phyloP scores from a whole-genome alignment of 2,329 filamentous ascomycete species.

The Pseudomassariella vexata region DNA sequence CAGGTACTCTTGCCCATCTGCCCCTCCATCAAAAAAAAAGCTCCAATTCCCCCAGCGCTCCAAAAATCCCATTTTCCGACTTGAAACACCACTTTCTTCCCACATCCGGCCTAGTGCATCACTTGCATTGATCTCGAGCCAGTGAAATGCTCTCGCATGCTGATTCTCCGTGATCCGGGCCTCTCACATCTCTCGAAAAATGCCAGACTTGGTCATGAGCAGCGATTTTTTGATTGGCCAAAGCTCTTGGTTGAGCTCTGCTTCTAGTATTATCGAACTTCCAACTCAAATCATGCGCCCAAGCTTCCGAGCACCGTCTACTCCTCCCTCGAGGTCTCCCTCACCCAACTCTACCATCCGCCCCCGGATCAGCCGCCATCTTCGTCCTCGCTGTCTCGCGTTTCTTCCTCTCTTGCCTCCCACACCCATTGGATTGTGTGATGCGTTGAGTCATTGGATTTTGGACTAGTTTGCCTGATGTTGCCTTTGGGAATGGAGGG shows the following conservation, averaged over 20 bases:
- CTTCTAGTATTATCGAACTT: constrained; percentile 11
- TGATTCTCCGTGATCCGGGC: no score
- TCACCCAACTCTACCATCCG: constrained; percentile 8
- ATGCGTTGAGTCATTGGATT: constrained; percentile 21
- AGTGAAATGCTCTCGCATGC: no score
- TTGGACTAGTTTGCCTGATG: no score
- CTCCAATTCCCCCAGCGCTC: no score
- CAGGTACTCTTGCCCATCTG: no score
- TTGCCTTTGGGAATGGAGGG: background rate
- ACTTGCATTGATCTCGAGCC: no score
- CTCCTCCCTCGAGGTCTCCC: constrained; percentile 4
- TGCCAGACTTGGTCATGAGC: no score
- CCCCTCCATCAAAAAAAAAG: no score
- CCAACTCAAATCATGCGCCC: constrained; percentile 16
- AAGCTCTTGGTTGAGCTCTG: constrained; percentile 12
- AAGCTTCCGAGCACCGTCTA: constrained; percentile 12
- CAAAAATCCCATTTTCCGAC: no score
- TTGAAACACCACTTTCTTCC: no score
- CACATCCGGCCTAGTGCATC: no score
- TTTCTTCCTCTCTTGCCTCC: constrained; percentile 15
- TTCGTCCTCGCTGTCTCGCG: constrained; percentile 20
- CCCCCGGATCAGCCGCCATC: constrained; percentile 8
- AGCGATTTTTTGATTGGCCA: constrained; percentile 39
- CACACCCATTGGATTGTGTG: constrained; percentile 17
- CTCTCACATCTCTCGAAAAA: no score